phyloP scores from a whole-genome alignment of 371 early-diverging fungal genomes.

The Lichtheimia ornata region DNA sequence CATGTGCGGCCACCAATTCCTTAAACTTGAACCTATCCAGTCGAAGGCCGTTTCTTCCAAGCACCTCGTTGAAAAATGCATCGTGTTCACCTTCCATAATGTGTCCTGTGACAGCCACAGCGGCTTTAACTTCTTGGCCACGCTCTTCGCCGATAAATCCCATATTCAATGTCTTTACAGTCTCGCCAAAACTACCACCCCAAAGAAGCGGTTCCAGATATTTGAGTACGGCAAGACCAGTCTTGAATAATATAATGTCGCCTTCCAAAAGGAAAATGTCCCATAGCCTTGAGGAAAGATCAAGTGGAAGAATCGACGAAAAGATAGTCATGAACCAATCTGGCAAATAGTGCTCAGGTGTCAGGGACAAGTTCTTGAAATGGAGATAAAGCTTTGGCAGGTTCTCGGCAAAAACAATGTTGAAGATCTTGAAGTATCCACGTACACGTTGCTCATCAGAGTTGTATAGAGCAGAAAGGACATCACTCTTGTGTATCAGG shows the following conservation, averaged over 20 bases:
- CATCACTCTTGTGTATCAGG: constrained; percentile 35
- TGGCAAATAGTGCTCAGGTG: constrained; percentile 50
- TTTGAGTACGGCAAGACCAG: constrained; percentile 48
- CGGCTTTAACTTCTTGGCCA: constrained; percentile 34
- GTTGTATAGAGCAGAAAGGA: constrained; percentile 41
- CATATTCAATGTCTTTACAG: constrained; percentile 38
- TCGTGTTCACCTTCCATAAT: constrained; percentile 51
- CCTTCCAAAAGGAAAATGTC: constrained; percentile 52
- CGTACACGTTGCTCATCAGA: constrained; percentile 40
- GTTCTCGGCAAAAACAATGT: constrained; percentile 53
- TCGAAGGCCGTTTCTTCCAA: constrained; percentile 42
- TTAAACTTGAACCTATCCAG: constrained; percentile 40
- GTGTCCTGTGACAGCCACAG: constrained; percentile 49
- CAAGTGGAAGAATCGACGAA: constrained; percentile 48
- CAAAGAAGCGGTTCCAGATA: constrained; percentile 50
- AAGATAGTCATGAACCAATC: constrained; percentile 59
- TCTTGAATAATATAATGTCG: constrained; percentile 49
- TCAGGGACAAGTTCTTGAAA: constrained; percentile 49
- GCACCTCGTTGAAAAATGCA: constrained; percentile 48
- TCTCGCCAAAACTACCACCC: constrained; percentile 53
- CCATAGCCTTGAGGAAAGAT: constrained; percentile 48
- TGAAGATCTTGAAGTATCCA: constrained; percentile 52
- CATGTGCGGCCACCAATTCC: constrained; percentile 27
- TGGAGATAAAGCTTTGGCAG: constrained; percentile 51
- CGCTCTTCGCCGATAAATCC: constrained; percentile 27